Conservation (phyloP, 768 basidiomycete genomes). For the Boletellus emodensis region DNA sequence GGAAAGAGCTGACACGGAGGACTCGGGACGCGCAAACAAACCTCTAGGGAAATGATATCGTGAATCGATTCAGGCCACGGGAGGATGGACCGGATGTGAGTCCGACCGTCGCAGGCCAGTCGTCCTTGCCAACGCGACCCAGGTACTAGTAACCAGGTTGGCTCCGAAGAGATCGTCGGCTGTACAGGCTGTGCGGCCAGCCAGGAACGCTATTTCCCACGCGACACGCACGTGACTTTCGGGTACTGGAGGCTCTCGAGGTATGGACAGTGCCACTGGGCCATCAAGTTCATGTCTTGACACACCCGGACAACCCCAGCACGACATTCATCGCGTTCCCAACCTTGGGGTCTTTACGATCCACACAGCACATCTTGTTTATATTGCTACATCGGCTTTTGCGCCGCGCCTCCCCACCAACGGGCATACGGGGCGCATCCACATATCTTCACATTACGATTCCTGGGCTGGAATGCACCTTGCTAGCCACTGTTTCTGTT, state of each 20-base stretch:
- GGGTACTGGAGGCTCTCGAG: constrained; percentile 10
- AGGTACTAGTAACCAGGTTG: no score
- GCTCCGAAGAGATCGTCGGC: no score
- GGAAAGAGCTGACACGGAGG: no score
- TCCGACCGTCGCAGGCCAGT: no score
- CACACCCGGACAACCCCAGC: constrained; percentile 7
- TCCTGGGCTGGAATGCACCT: constrained; percentile 23
- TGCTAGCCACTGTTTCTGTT: constrained; percentile 10
- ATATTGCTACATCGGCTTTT: constrained; percentile 18
- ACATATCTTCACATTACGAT: constrained; percentile 6
- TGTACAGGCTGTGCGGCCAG: no score
- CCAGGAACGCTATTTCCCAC: constrained; percentile 5
- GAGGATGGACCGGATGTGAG: no score
- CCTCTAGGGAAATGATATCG: no score
- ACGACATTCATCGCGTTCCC: constrained; percentile 9
- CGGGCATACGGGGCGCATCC: constrained; percentile 8
- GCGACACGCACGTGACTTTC: constrained; percentile 19
- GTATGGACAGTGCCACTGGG: constrained; percentile 10
- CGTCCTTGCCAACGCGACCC: no score
- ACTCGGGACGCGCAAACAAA: no score
- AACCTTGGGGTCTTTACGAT: constrained; percentile 8
- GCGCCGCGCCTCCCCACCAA: constrained; percentile 1
- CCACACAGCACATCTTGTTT: constrained; percentile 19
- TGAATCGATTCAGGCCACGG: no score
- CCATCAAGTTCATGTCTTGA: constrained; percentile 23